Base-by-base conservation (phyloP, 768 basidiomycete genomes). In the Ramaria sp. region DNA sequence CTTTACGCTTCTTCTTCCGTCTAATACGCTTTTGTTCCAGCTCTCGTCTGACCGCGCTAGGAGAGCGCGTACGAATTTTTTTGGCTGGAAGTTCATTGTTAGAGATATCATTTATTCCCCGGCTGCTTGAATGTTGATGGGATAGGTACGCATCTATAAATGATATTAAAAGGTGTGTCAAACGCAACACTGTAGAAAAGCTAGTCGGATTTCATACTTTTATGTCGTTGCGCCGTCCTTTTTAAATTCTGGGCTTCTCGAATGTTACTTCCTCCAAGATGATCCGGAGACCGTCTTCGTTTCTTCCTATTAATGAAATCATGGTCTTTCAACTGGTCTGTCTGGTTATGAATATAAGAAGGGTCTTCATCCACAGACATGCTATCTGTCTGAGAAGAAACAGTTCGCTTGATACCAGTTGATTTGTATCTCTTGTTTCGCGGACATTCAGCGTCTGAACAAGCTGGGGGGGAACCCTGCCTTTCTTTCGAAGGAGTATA, bases 21-120 rank as follows among this genome's bases (percentile, higher is more conserved):
- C 69, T 70, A 3, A 58, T 56, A 37, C 67, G 68, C 45, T 68
- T 72, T 10, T 68, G 63, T 30, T 69, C 68, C 3, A 73, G 53
- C 28, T 67, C 68, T n/a, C 68, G 73, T 59, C 68, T 70, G 18
- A 65, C 61, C 41, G 68, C 59, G 30, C 63, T 61, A 15, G 77
- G 78, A 22, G 82, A 75, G 1, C 67, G 61, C 0, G 73, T 80
- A 50, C 83, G 73, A 25, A 71, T 70, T 13, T 80, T 75, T 62
- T 84, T 63, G 59, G 52, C 63, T 65, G n/a, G 48, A 32, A 34
- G 4, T 16, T 50, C 34, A 12, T 36, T 22, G 48, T 50, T 18
- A 34, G 20, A 37, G n/a, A n/a, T 22, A 37, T 50, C 28, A 30
- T 5, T n/a, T 32, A 37, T 24, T 25, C 24, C 24, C 24, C 42